Evolutionary conservation across 805 yeast species (phyloP), one percentile per base, ranked within the genome.

Genomic region (Candida succiphila): DNA sequence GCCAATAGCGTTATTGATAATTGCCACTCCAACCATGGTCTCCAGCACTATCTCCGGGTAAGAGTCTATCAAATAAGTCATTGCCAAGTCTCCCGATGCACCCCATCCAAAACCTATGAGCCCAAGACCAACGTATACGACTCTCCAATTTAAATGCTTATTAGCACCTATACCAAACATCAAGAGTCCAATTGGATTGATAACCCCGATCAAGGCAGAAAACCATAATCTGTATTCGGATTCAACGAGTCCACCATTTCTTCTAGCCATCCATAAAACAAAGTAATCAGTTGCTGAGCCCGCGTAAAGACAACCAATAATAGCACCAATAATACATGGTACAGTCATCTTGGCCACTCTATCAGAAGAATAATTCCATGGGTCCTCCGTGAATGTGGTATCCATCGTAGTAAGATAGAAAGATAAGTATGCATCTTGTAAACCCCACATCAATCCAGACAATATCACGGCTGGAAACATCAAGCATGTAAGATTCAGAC

Each of bases 321-420:
- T 54, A 1, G 83, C 75, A 18, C 85, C 85, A 23, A 75, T 65
- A 27, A 77, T 52, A 28, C 78, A 68, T 1, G 89, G 87, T n/a
- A 81, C 62, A 45, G 80, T 78, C 87, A 81, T 78, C 30, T 79
- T 49, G 0, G 85, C 88, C n/a, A 82, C 82, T 26, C 72, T 77
- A 2, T 67, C 61, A 38, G 68, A 68, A 13, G 75, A 60, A 47
- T 74, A 79, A 53, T 75, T 74, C 63, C 72, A 82, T 7, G 89
- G 89, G 0, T 66, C 63, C 33, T 63, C 73, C 32, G 71, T 72
- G 53, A 74, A 76, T 39, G 60, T 58, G 27, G 76, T 75, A 39
- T 80, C 87, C 48, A 79, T 78, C 3, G 83, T 72, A 2, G 88
- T 80, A 38, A 82, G 53, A 54, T 81, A 82, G 48, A 82, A 81